Percentiles rank a stretch among this genome's conserved stretches.
Conservation (phyloP, 2,329 filamentous ascomycete species). For the Talaromyces funiculosus region DNA sequence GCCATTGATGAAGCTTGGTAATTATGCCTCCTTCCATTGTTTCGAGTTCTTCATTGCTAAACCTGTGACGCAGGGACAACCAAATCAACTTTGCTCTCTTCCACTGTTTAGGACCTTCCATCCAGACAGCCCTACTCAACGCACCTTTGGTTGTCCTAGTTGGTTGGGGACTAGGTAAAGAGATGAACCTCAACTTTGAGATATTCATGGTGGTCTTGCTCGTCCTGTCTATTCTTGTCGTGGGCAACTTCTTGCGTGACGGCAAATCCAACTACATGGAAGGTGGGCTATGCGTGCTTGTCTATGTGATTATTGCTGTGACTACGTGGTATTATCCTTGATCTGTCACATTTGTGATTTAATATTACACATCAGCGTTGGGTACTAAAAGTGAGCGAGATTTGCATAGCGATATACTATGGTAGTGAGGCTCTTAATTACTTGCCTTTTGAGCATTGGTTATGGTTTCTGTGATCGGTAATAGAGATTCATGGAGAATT, state of each 20-base stretch:
- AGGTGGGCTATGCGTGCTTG: conserved; percentile 67
- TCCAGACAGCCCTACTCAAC: conserved; percentile 86
- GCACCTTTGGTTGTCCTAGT: conserved; percentile 77
- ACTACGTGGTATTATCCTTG: conserved; percentile 57
- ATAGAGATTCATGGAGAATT: too few relatives aligned
- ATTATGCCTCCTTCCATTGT: conserved; percentile 9
- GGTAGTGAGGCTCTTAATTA: neutral
- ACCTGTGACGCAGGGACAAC: conserved; percentile 30
- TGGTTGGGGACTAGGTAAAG: conserved; percentile 67
- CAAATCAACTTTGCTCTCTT: conserved; percentile 76
- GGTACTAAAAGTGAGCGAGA: neutral
- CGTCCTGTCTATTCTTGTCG: conserved; percentile 76
- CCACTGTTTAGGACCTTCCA: conserved; percentile 78
- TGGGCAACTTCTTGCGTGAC: conserved; percentile 81
- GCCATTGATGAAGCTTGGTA: conserved; percentile 81
- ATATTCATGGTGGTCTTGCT: conserved; percentile 79
- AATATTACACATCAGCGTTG: neutral
- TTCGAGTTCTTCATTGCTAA: neutral
- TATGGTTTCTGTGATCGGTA: too few relatives aligned
- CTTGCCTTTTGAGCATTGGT: too few relatives aligned
- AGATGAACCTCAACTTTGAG: conserved; percentile 78
- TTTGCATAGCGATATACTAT: neutral
- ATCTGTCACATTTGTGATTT: neutral
- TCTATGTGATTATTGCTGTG: conserved; percentile 59
- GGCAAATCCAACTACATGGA: conserved; percentile 89